Conservation (phyloP, 1,284 basidiomycete species). For the Irpex sp. region DNA sequence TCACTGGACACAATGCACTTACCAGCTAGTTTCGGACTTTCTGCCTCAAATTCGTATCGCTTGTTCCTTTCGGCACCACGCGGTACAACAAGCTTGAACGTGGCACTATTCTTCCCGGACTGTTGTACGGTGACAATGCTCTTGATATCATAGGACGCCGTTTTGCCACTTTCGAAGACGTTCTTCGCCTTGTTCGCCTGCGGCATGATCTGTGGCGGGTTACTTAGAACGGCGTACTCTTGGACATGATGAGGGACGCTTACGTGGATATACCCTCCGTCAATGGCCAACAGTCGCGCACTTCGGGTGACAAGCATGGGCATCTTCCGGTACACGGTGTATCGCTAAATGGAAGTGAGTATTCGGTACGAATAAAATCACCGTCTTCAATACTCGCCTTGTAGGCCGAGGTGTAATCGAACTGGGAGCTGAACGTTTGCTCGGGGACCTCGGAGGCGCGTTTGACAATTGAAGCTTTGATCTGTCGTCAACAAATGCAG, state of each 20-base stretch:
- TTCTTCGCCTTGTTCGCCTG: constrained; percentile 77
- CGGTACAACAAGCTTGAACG: constrained; percentile 83
- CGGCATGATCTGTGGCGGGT: constrained; percentile 75
- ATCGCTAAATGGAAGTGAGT: constrained; percentile 56
- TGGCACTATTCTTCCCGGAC: constrained; percentile 74
- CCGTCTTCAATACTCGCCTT: constrained; percentile 49
- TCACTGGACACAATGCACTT: constrained; percentile 26
- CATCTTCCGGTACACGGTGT: constrained; percentile 91
- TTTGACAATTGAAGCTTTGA: constrained; percentile 87
- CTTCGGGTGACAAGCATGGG: constrained; percentile 90
- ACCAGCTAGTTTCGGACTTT: constrained; percentile 80
- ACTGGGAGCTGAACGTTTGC: constrained; percentile 48
- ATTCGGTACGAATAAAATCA: not conserved
- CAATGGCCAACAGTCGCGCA: constrained; percentile 90
- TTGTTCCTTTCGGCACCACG: constrained; percentile 72
- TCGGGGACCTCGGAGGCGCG: constrained; percentile 75
- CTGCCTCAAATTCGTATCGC: constrained; percentile 97
- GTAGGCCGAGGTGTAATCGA: constrained; percentile 75
- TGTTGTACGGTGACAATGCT: constrained; percentile 83
- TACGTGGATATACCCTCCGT: constrained; percentile 93
- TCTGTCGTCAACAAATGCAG: not conserved
- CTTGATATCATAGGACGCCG: constrained; percentile 90
- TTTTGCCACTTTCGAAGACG: constrained; percentile 86
- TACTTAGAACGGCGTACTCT: not conserved
- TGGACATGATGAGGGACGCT: not conserved